Base-by-base conservation (phyloP, 306 rosid genomes). In the Adenanthera pavonina region DNA sequence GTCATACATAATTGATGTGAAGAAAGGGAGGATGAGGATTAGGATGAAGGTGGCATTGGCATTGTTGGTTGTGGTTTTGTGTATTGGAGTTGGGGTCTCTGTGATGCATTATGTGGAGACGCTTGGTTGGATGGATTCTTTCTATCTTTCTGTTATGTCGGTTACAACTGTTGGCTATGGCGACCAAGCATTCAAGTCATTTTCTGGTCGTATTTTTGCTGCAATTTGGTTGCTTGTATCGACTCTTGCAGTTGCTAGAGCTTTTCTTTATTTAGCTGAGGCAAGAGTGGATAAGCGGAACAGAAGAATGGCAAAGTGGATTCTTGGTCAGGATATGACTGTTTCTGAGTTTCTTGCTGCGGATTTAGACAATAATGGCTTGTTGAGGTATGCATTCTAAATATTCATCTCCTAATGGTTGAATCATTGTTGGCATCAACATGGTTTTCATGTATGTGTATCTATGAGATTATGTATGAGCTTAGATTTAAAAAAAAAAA, bases 1-100 rank as follows among this genome's bases (percentile, higher is more conserved):
- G 17, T 93, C 98, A 0, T 93, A 91, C 72, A 85, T 96, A 71
- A 72, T 96, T 75, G 99, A 96, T 88, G 90, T 89, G 62, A 96
- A 95, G 90, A 95, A 96, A 81, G 99, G 99, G 80, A 92, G 99
- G 82, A 96, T 96, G 99, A 91, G 99, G 86, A 96, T 96, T 82
- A 88, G 98, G 83, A 83, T 96, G 99, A 93, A 96, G 89, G 99
- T 96, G 80, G 98, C 84, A 2, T 76, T 95, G 90, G 99, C 99
- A 11, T 83, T 93, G 71, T 96, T 92, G 67, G 98, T 95, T 76
- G 98, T 95, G 72, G 91, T 95, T 34, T 88, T 93, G 62, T 95
- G 99, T 86, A 91, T 91, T 78, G 96, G 97, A 19, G 14, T 93
- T 38, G 99, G 99, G n/a, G 93, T 86, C 2, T 65, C 54, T 59